Conservation (phyloP, 2,329 filamentous ascomycete genomes). For the Aspergillus tubingensis region DNA sequence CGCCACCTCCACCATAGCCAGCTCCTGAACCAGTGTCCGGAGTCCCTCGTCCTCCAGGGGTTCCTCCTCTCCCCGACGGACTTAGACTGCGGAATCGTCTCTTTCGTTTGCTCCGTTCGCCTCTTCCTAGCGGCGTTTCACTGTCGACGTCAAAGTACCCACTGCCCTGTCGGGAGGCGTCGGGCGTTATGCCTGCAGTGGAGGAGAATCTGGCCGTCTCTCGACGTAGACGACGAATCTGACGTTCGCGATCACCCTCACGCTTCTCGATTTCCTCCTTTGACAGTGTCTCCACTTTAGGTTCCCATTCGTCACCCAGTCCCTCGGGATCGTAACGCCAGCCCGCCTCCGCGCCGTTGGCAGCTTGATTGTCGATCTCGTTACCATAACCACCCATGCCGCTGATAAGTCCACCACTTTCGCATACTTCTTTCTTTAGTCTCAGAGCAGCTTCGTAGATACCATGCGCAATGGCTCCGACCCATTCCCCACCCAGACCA, state of each 20-base stretch:
- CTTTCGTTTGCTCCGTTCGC: slow-evolving; percentile 95
- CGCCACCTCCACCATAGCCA: slow-evolving; percentile 68
- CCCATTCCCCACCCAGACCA: slow-evolving; percentile 87
- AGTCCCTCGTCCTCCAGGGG: slow-evolving; percentile 72
- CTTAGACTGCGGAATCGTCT: slow-evolving; percentile 85
- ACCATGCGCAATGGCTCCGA: slow-evolving; percentile 89
- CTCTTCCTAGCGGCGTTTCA: slow-evolving; percentile 85
- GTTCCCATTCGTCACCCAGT: slow-evolving; percentile 80
- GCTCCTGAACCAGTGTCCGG: slow-evolving; percentile 66
- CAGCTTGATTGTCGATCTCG: slow-evolving; percentile 87
- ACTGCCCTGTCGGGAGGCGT: slow-evolving; percentile 62
- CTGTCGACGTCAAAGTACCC: slow-evolving; percentile 62
- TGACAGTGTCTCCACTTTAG: slow-evolving; percentile 76
- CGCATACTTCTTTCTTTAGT: slow-evolving; percentile 94
- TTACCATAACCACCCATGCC: slow-evolving; percentile 66
- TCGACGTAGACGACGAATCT: slow-evolving; percentile 80
- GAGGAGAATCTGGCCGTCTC: slow-evolving; percentile 93
- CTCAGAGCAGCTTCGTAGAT: slow-evolving; percentile 94
- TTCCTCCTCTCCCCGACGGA: slow-evolving; percentile 69
- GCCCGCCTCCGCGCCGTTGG: slow-evolving; percentile 78
- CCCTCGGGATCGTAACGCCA: slow-evolving; percentile 96
- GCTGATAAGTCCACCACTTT: slow-evolving; percentile 82
- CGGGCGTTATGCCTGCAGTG: slow-evolving; percentile 76
- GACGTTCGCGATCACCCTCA: slow-evolving; percentile 88
- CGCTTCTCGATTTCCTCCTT: slow-evolving; percentile 98